phyloP scores from a whole-genome alignment of 805 yeast species.

The Hanseniaspora lindneri region DNA sequence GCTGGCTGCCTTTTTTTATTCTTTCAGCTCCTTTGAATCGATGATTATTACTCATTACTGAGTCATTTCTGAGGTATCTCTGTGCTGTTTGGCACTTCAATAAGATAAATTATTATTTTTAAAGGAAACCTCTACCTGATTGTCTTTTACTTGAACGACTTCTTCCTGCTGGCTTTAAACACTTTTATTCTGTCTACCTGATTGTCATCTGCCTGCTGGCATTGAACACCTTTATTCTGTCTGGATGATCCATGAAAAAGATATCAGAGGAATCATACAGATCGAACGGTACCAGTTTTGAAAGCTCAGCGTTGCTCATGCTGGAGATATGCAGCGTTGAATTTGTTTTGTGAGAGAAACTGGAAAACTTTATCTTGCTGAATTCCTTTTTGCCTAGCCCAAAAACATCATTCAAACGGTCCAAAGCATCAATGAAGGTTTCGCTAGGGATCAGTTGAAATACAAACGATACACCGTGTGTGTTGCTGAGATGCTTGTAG shows the following conservation, averaged over 20 bases:
- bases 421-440: constrained; percentile 46
- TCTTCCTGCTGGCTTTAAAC: no score
- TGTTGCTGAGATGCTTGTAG: constrained; percentile 49
- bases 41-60: no score
- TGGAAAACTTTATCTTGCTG: constrained; percentile 51
- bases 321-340: constrained; percentile 31
- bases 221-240: constrained; percentile 47
- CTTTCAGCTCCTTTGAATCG: no score
- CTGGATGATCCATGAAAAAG: constrained; percentile 81
- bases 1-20: no score
- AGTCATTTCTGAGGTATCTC: no score
- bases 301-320: constrained; percentile 40
- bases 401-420: constrained; percentile 53
- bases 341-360: constrained; percentile 28
- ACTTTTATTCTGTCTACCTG: no score
- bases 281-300: constrained; percentile 40
- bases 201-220: constrained; percentile 49
- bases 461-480: constrained; percentile 79
- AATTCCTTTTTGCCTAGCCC: constrained; percentile 75
- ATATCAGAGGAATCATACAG: constrained; percentile 39
- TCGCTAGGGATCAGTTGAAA: constrained; percentile 65
- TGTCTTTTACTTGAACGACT: no score
- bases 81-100: no score
- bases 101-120: no score
- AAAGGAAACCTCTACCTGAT: no score